These are phyloP conservation scores for Anthracocystis setariae DNA, from an alignment of 1,284 basidiomycete genomes.

Conservation along the genomic window DNA sequence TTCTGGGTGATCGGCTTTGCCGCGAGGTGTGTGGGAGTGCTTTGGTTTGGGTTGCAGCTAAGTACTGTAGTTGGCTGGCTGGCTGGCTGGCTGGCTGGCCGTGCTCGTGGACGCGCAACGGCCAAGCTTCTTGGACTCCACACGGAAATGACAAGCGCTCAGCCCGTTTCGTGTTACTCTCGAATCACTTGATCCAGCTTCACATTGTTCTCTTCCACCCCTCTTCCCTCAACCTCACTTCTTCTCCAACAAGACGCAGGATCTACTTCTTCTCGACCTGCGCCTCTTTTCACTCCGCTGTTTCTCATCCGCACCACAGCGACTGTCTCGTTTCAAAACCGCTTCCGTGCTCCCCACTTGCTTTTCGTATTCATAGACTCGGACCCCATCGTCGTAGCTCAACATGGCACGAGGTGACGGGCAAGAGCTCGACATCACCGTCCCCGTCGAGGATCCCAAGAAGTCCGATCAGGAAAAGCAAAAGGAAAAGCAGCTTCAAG, in stretches of 20 bases:
- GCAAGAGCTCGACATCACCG: conserved; percentile 49
- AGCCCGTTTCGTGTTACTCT: conserved; percentile 30
- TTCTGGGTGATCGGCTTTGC: conserved; percentile 31
- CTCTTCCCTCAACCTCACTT: not conserved
- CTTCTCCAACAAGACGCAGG: not conserved
- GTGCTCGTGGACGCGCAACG: conserved; percentile 38
- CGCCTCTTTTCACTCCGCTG: not conserved
- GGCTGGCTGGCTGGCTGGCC: conserved; percentile 8
- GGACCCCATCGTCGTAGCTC: conserved; percentile 6
- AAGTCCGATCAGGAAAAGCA: conserved; percentile 52
- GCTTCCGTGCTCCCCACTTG: not conserved
- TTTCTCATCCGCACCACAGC: not conserved
- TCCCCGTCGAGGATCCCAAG: conserved; percentile 46
- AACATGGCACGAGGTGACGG: conserved; percentile 53
- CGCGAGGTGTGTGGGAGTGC: conserved; percentile 16
- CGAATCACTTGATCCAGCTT: not conserved
- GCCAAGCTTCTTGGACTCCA: conserved; percentile 32
- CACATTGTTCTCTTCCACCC: not conserved
- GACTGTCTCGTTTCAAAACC: conserved; percentile 1
- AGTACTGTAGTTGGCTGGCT: not conserved
- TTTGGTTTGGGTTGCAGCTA: not conserved
- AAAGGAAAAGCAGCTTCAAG: conserved; percentile 48
- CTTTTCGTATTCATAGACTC: not conserved
- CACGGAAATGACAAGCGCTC: conserved; percentile 11
- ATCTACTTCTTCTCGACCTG: no score